Percentiles rank a stretch among this genome's conserved stretches.
Conservation (phyloP, 495 filamentous ascomycete species). For the Xylona heveae region DNA sequence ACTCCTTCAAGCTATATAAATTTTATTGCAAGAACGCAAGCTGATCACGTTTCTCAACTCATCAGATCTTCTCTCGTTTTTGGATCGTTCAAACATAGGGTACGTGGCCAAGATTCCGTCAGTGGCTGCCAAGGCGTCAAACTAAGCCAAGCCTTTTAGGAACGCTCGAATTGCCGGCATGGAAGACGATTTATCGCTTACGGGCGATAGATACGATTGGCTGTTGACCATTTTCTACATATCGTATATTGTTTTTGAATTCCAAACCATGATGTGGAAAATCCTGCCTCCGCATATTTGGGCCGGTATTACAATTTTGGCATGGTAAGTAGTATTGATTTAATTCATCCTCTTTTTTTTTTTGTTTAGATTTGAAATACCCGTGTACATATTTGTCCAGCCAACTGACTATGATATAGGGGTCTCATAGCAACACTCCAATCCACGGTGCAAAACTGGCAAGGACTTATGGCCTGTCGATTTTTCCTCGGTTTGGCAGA, state of each 20-base stretch:
- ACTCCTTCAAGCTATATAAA: not conserved
- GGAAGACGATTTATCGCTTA: conserved; percentile 27
- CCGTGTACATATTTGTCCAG: no score
- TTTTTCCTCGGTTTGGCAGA: conserved; percentile 49
- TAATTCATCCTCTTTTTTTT: conserved; percentile 6
- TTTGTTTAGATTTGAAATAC: no score
- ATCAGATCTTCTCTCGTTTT: conserved; percentile 38
- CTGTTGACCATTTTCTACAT: conserved; percentile 65
- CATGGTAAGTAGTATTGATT: conserved; percentile 19
- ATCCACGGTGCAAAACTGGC: conserved; percentile 30
- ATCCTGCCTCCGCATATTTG: conserved; percentile 34
- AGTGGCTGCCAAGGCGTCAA: conserved; percentile 8
- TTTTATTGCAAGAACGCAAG: not conserved
- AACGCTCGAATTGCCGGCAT: conserved; percentile 29
- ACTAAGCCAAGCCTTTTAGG: conserved; percentile 17
- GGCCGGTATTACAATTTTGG: conserved; percentile 24
- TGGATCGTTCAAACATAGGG: conserved; percentile 51
- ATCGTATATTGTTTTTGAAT: conserved; percentile 45
- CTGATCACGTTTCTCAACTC: not conserved
- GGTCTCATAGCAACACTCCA: conserved; percentile 1
- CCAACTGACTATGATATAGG: not conserved
- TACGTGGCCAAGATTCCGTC: conserved; percentile 9
- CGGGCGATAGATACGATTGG: conserved; percentile 38
- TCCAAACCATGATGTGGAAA: conserved; percentile 52
- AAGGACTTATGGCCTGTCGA: conserved; percentile 40